Conservation (phyloP, 2,329 filamentous ascomycete species). For the Diplodia scrobiculata region DNA sequence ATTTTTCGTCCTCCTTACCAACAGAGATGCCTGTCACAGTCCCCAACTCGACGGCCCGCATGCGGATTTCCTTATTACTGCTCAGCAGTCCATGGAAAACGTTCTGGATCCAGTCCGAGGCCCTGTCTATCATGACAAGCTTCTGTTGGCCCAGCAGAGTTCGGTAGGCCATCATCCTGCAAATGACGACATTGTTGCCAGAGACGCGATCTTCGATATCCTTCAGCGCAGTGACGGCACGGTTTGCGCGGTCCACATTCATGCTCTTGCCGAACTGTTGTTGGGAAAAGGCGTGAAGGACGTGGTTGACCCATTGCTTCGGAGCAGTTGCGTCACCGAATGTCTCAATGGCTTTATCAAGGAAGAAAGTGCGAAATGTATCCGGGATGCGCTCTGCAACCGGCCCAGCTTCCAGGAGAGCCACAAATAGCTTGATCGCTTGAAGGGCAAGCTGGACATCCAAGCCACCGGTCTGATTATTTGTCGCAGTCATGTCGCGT, state of each 20-base stretch:
- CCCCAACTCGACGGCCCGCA: slow-evolving; percentile 72
- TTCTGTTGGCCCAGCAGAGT: slow-evolving; percentile 73
- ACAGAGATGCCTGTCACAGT: slow-evolving; percentile 69
- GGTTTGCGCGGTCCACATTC: slow-evolving; percentile 68
- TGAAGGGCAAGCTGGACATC: slow-evolving; percentile 75
- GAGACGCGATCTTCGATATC: slow-evolving; percentile 71
- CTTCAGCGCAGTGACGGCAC: slow-evolving; percentile 70
- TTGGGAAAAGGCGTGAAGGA: slow-evolving; percentile 73
- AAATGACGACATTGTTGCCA: slow-evolving; percentile 78
- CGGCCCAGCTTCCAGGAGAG: slow-evolving; percentile 73
- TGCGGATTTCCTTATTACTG: slow-evolving; percentile 72
- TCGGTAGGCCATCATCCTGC: slow-evolving; percentile 76
- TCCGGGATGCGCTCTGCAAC: slow-evolving; percentile 70
- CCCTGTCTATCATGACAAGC: slow-evolving; percentile 67
- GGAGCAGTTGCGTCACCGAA: slow-evolving; percentile 69
- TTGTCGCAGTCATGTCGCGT: slow-evolving; percentile 67
- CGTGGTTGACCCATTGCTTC: slow-evolving; percentile 75
- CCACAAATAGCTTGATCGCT: slow-evolving; percentile 74
- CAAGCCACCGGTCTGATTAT: slow-evolving; percentile 54
- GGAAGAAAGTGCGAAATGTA: slow-evolving; percentile 76
- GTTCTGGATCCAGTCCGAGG: slow-evolving; percentile 77
- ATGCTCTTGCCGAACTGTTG: slow-evolving; percentile 82
- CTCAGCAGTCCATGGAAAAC: slow-evolving; percentile 81
- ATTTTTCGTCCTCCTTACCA: slow-evolving; percentile 64
- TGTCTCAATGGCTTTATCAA: slow-evolving; percentile 76